Conservation (phyloP, 106 monocot genomes). For the Acorus calamus region DNA sequence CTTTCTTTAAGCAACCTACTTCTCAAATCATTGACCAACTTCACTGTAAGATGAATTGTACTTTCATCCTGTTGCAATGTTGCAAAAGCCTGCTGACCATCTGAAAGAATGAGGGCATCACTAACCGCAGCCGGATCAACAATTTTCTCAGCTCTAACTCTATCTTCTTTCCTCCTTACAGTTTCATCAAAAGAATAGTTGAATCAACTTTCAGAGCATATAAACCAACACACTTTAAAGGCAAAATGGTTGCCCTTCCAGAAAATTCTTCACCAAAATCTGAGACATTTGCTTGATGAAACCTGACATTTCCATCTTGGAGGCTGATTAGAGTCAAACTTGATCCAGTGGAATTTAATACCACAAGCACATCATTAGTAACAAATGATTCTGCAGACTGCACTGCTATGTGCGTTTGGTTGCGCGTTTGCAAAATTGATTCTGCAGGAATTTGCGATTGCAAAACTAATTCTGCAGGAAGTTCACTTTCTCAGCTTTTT, state of each 20-base stretch:
- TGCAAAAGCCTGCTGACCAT: slow-evolving; percentile 67
- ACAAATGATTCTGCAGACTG: slow-evolving; percentile 21
- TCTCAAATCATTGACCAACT: slow-evolving; percentile 32
- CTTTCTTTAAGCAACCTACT: slow-evolving; percentile 46
- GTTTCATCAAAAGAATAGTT: slow-evolving; percentile 30
- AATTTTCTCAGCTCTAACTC: slow-evolving; percentile 44
- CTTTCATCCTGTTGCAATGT: slow-evolving; percentile 38
- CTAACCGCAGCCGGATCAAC: slow-evolving; percentile 43
- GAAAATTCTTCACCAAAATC: slow-evolving; percentile 54
- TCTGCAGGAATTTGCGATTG: no score
- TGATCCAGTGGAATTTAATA: slow-evolving; percentile 56
- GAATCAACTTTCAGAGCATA: slow-evolving; percentile 50
- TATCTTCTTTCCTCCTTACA: slow-evolving; percentile 29
- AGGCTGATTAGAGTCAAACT: slow-evolving; percentile 42
- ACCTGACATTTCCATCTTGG: slow-evolving; percentile 23
- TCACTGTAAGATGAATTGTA: slow-evolving; percentile 41
- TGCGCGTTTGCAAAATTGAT: no score
- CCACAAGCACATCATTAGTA: slow-evolving; percentile 55
- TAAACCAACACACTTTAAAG: slow-evolving; percentile 40
- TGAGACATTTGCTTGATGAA: slow-evolving; percentile 51
- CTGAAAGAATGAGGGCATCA: slow-evolving; percentile 49
- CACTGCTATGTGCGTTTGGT: slow-evolving; percentile 36
- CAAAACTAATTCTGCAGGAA: no score
- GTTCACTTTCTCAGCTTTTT: no score
- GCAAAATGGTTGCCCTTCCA: slow-evolving; percentile 42